Evolutionary conservation across 352 stramenopile genomes (phyloP), one percentile per base, ranked within the genome.

Genomic region (Aphanomyces cochlioides): DNA sequence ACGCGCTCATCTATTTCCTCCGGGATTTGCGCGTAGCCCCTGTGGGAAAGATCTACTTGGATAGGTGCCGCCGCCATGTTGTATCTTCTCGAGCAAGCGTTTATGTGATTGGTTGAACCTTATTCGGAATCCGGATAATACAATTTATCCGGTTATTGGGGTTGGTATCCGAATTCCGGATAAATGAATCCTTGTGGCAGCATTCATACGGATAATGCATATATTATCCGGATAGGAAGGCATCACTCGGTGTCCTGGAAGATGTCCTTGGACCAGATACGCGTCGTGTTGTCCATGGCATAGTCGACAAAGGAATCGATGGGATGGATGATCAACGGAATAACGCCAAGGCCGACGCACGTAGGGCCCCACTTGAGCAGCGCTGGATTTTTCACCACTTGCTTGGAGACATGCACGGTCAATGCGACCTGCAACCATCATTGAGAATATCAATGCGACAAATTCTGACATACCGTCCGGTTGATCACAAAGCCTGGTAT

Each of bases 401-500:
- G 75, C 37, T 88, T 66, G 19, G 78, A 75, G 19, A 77, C 69
- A 17, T 72, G 56, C 2, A 73, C 73, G 59, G 74, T 85, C 60
- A 80, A 47, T 13, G 80, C 82, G 28, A 90, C 79, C 78, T 85
- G 56, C 38, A 19, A 10, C 15, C 2, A 7, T 7, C 7, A 0
- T 69, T 28, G 34, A 53, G n/a, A 56, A 13, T 3, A 70, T 41
- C 19, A 19, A n/a, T 45, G 72, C 41, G 15, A 63, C 54, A 34
- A 50, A 28, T 19, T 19, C 28, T 2, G 28, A 72, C 57, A 7
- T 80, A 85, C 86, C 60, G 90, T 75, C 19, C 85, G 75, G 72
- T 96, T 95, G 77, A 96, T 96, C 4, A 83, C 89, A 47, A 91
- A 86, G n/a, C 87, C 89, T 21, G 89, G 89, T 39, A 96, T 85